phyloP scores from a whole-genome alignment of 305 asterid species.

The Solanum aculeatissimum region DNA sequence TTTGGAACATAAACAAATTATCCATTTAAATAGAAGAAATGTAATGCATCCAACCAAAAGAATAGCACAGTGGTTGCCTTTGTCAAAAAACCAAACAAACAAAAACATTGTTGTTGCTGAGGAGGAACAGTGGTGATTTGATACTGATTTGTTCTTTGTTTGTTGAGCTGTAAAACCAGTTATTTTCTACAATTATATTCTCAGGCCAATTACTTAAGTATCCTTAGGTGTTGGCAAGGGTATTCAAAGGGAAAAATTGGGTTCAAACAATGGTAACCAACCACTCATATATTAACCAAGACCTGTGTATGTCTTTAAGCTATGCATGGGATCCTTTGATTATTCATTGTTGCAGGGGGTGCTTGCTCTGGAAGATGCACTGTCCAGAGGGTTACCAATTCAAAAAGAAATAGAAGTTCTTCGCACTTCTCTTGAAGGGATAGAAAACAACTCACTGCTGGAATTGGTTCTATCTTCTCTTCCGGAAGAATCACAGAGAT shows the following conservation, averaged over 20 bases:
- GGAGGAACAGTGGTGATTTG: not conserved
- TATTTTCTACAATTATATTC: not conserved
- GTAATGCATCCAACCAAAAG: not conserved
- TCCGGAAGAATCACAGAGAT: conserved; percentile 63
- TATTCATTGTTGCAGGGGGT: conserved; percentile 51
- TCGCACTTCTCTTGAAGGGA: conserved; percentile 51
- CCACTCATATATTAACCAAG: not conserved
- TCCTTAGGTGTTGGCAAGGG: not conserved
- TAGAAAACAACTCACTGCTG: conserved; percentile 57
- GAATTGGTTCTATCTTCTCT: conserved; percentile 68
- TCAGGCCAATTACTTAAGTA: not conserved
- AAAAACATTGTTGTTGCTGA: not conserved
- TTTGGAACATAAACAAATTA: not conserved
- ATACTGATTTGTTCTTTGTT: not conserved
- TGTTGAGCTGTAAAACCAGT: not conserved
- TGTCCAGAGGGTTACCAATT: conserved; percentile 79
- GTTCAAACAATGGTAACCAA: not conserved
- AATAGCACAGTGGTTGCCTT: not conserved
- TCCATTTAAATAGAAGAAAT: not conserved
- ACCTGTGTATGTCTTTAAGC: not conserved
- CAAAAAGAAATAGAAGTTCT: conserved; percentile 72
- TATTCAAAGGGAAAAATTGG: not conserved
- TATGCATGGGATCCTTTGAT: not conserved
- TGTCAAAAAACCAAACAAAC: too few relatives aligned
- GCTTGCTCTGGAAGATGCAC: conserved; percentile 79